A percentile compares a stretch with the other conserved stretches of the same genome.
Conservation (phyloP, 2,329 filamentous ascomycete genomes). For the Verticillium zaregamsianum region DNA sequence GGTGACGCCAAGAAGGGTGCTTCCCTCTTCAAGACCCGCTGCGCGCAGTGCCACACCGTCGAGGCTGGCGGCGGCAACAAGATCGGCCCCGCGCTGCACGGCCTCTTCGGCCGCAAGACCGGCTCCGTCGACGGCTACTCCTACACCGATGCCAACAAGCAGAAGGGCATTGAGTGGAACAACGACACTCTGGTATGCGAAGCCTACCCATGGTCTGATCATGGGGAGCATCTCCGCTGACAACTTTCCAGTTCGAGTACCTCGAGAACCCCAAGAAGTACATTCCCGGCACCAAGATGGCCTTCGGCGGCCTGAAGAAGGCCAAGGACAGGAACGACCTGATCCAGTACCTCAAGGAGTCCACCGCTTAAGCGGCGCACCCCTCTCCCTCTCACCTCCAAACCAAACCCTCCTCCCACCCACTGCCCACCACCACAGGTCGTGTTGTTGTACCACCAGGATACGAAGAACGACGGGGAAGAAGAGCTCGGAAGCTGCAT, state of each 20-base stretch:
- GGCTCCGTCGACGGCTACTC: conserved; percentile 88
- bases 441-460: conserved; percentile 4
- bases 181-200: conserved; percentile 72
- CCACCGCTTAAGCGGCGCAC: conserved; percentile 57
- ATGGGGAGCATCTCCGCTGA: conserved; percentile 11
- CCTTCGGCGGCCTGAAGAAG: conserved; percentile 99
- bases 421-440: neutral
- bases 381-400: neutral
- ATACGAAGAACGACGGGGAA: neutral
- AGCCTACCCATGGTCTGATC: neutral
- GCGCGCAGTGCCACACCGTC: conserved; percentile 97
- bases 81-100: conserved; percentile 94
- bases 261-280: conserved; percentile 99
- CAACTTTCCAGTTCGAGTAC: conserved; percentile 72
- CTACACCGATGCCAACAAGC: conserved; percentile 99
- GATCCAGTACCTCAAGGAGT: conserved; percentile 76
- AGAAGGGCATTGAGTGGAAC: conserved; percentile 87
- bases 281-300: conserved; percentile 99
- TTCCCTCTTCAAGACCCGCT: conserved; percentile 98
- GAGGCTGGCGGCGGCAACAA: conserved; percentile 91
- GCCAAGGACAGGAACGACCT: conserved; percentile 98
- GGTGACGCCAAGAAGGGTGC: conserved; percentile 96
- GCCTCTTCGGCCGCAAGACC: conserved; percentile 94
- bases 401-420: neutral
- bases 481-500: neutral